A percentile compares a stretch with the other conserved stretches of the same genome.
phyloP scores from a whole-genome alignment of 371 early-diverging fungal genomes.

The Haplosporangium sp. region DNA sequence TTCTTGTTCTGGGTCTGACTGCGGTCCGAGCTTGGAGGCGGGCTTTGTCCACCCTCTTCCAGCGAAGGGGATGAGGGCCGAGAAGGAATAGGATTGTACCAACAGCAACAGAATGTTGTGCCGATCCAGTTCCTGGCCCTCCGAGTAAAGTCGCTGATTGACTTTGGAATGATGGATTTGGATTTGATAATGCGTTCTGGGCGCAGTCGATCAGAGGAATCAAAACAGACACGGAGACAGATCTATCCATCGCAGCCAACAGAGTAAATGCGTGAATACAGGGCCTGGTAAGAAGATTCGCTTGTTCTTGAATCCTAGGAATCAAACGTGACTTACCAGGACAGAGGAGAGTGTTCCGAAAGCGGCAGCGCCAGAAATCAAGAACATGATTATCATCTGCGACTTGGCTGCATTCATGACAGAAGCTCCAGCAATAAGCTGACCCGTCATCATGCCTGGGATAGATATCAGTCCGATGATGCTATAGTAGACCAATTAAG shows the following conservation, averaged over 20 bases:
- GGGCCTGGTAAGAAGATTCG: no score
- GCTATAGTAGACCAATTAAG: slow-evolving; percentile 25
- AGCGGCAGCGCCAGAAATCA: slow-evolving; percentile 80
- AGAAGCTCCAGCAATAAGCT: slow-evolving; percentile 85
- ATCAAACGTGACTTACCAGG: slow-evolving; percentile 54
- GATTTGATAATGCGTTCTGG: slow-evolving; percentile 65
- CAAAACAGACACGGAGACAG: slow-evolving; percentile 70
- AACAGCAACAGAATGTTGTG: slow-evolving; percentile 29
- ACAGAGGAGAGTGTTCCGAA: slow-evolving; percentile 73
- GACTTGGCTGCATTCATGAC: slow-evolving; percentile 81
- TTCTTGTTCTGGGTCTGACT: not conserved
- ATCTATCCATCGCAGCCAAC: slow-evolving; percentile 41
- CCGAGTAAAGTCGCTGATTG: slow-evolving; percentile 4
- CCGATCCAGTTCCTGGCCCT: not conserved
- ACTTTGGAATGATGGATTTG: slow-evolving; percentile 23
- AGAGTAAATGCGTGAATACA: no score
- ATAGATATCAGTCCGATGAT: slow-evolving; percentile 90
- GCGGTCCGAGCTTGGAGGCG: not conserved
- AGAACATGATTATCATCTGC: slow-evolving; percentile 86
- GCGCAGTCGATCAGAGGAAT: slow-evolving; percentile 65
- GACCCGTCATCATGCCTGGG: slow-evolving; percentile 94
- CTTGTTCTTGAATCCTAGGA: no score
- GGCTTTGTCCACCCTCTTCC: slow-evolving; percentile 8
- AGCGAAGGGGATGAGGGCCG: slow-evolving; percentile 12
- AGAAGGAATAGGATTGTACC: slow-evolving; percentile 8